Evolutionary conservation across 495 filamentous ascomycete species (phyloP).

Genomic region (Penicillium angulare): DNA sequence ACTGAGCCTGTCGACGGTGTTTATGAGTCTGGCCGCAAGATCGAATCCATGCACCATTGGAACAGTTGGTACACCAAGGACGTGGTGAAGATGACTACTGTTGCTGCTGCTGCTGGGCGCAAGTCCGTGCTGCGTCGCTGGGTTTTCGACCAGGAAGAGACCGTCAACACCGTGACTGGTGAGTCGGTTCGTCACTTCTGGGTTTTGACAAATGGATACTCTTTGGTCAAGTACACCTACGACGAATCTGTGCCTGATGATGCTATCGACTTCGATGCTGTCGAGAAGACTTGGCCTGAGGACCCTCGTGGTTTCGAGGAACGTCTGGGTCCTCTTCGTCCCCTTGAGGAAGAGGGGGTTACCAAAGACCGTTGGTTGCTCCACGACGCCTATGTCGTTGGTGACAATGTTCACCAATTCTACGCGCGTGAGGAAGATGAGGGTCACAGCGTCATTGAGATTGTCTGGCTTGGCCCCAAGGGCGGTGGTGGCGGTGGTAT

Average conservation of each 20-base stretch:
- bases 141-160: conserved; percentile 55
- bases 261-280: conserved; percentile 51
- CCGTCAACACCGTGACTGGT: conserved; percentile 37
- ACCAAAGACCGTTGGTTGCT: conserved; percentile 48
- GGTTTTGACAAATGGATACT: conserved; percentile 63
- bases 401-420: conserved; percentile 48
- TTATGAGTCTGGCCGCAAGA: conserved; percentile 58
- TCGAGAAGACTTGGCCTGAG: conserved; percentile 63
- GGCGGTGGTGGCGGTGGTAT: conserved; percentile 42
- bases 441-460: conserved; percentile 47
- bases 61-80: conserved; percentile 55
- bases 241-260: conserved; percentile 42
- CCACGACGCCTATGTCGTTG: conserved; percentile 40
- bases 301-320: conserved; percentile 49
- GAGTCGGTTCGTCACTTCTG: conserved; percentile 45
- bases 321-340: conserved; percentile 53
- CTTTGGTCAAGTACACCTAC: conserved; percentile 54
- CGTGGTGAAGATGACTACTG: conserved; percentile 57
- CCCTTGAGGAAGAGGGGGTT: conserved; percentile 39
- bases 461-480: conserved; percentile 51
- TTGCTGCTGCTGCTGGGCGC: conserved; percentile 55
- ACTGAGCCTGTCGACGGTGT: conserved; percentile 58
- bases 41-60: conserved; percentile 65
- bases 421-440: conserved; percentile 48
- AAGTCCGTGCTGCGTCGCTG: conserved; percentile 62